These are phyloP conservation scores for Lasiosphaeriaceae sp. DNA, from an alignment of 495 filamentous ascomycete species.

Conservation along the genomic window DNA sequence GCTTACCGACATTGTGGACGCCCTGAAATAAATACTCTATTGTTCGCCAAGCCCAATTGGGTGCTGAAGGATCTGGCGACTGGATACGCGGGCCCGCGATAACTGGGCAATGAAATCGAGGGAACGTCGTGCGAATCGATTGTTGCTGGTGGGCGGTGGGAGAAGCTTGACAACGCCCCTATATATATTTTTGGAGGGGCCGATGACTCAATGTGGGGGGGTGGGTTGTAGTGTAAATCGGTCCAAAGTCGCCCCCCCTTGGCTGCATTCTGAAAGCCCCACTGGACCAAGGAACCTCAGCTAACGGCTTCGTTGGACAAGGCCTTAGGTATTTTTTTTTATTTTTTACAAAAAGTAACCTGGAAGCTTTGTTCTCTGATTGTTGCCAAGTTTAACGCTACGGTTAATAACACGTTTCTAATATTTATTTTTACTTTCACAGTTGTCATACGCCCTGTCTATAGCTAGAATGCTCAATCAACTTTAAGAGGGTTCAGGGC, in stretches of 20 bases:
- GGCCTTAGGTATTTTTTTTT: too few relatives aligned
- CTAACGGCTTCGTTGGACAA: not conserved
- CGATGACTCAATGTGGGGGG: slow-evolving; percentile 24
- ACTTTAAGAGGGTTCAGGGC: slow-evolving; percentile 22
- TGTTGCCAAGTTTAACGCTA: too few relatives aligned
- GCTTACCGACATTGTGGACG: slow-evolving; percentile 26
- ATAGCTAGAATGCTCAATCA: slow-evolving; percentile 3
- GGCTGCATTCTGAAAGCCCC: not conserved
- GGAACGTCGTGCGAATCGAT: not conserved
- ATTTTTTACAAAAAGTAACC: too few relatives aligned
- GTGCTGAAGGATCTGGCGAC: not conserved
- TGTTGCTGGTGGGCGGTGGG: not conserved
- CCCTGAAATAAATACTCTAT: not conserved
- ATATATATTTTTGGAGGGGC: slow-evolving; percentile 13
- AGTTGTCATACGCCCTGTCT: too few relatives aligned
- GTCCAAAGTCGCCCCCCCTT: not conserved
- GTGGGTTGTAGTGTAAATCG: not conserved
- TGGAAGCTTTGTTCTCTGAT: too few relatives aligned
- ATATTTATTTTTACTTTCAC: too few relatives aligned
- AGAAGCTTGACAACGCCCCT: not conserved
- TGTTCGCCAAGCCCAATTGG: not conserved
- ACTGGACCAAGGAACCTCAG: not conserved
- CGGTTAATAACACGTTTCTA: too few relatives aligned
- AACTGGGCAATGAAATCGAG: not conserved
- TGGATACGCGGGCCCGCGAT: not conserved